These are phyloP conservation scores for Russula abietina DNA, from an alignment of 768 basidiomycete species.

Conservation along the genomic window DNA sequence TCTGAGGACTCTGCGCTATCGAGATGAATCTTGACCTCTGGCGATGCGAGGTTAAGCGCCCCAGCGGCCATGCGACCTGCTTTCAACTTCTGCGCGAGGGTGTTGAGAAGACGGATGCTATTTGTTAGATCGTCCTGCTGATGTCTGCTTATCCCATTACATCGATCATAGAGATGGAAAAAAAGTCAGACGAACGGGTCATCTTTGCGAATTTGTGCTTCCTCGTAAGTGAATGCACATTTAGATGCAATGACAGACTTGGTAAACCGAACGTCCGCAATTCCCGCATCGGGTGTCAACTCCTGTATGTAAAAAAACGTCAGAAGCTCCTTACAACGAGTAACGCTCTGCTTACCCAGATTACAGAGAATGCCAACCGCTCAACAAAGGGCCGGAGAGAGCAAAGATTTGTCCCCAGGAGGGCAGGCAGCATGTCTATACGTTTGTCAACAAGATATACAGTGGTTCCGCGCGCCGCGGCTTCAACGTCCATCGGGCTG, in stretches of 20 bases:
- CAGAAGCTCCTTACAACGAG: slow-evolving; percentile 8
- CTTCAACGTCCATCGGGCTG: slow-evolving; percentile 94
- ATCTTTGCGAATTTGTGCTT: slow-evolving; percentile 91
- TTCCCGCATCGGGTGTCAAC: slow-evolving; percentile 81
- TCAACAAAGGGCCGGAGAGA: slow-evolving; percentile 90
- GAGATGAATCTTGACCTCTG: slow-evolving; percentile 95
- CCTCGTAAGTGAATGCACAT: slow-evolving; percentile 94
- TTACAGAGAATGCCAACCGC: slow-evolving; percentile 87
- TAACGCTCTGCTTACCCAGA: slow-evolving; percentile 67
- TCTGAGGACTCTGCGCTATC: slow-evolving; percentile 91
- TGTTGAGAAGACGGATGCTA: slow-evolving; percentile 84
- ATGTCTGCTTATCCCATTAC: slow-evolving; percentile 40
- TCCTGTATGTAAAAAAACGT: slow-evolving; percentile 50
- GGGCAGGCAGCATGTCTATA: slow-evolving; percentile 93
- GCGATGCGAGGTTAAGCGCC: slow-evolving; percentile 96
- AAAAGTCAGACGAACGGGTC: slow-evolving; percentile 57
- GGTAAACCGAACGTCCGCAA: slow-evolving; percentile 83
- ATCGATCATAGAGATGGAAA: neutral
- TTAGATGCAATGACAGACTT: slow-evolving; percentile 98
- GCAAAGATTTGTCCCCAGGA: slow-evolving; percentile 94
- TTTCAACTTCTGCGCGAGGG: slow-evolving; percentile 78
- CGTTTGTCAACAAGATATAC: slow-evolving; percentile 98
- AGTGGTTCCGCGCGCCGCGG: slow-evolving; percentile 91
- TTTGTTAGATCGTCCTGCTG: slow-evolving; percentile 75
- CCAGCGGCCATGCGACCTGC: slow-evolving; percentile 87